A percentile compares a stretch with the other conserved stretches of the same genome.
Evolutionary conservation across 345 rosid species (phyloP).

Genomic region (Jatropha curcas): DNA sequence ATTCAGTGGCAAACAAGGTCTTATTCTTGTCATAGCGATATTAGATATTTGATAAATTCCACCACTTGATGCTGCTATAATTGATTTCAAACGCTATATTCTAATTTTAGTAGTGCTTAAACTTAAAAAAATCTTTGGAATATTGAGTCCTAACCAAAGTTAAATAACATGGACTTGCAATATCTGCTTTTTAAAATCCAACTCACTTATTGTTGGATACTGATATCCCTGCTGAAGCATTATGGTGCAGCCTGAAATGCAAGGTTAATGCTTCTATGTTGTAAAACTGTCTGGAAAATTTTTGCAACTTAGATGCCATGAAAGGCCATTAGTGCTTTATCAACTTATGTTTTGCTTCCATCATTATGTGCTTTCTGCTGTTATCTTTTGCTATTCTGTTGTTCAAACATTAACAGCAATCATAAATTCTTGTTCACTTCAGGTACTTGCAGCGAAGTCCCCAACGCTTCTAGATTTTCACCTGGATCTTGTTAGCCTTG

Average conservation of each 20-base stretch:
- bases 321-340: neutral
- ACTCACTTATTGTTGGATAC: neutral
- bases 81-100: neutral
- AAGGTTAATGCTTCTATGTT: neutral
- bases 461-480: conserved; percentile 82
- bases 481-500: conserved; percentile 80
- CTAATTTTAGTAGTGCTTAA: neutral
- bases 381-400: neutral
- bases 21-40: neutral
- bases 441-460: conserved; percentile 81
- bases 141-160: neutral
- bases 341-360: conserved; percentile 2
- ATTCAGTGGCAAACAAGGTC: neutral
- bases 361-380: neutral
- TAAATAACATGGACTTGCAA: neutral
- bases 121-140: too few species aligned
- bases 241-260: neutral
- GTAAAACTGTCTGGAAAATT: neutral
- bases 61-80: neutral
- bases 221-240: neutral
- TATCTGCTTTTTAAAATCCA: neutral
- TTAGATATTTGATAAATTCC: neutral
- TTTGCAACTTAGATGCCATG: neutral
- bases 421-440: conserved; percentile 9
- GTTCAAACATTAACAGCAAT: neutral